Conservation (phyloP, 305 asterid genomes). For the Petunia hybrid region DNA sequence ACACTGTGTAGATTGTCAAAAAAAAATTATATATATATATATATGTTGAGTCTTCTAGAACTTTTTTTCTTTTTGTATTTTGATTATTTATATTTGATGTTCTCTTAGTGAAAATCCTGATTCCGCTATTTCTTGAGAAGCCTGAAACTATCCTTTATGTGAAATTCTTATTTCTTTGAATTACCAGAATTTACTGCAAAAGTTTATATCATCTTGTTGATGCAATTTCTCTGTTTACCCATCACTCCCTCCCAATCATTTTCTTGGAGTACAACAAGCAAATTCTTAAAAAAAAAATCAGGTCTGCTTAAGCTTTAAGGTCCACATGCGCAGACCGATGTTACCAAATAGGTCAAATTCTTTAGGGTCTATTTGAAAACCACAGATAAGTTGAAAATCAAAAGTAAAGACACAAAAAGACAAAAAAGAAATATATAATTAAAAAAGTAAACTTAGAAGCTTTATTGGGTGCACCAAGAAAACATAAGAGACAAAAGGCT, state of each 20-base stretch:
- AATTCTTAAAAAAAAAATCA: slow-evolving; percentile 15
- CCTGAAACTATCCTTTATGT: slow-evolving; percentile 18
- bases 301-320: slow-evolving; percentile 17
- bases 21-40: no score
- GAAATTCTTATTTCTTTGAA: neutral
- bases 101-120: no score
- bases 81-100: no score
- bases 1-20: no score
- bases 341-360: slow-evolving; percentile 5
- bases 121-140: neutral
- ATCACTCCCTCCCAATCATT: slow-evolving; percentile 4
- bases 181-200: neutral
- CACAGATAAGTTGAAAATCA: no score
- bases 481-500: no score
- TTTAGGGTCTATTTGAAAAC: neutral
- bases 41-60: no score
- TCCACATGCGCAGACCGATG: neutral
- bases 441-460: no score
- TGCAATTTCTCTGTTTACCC: neutral
- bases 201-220: slow-evolving; percentile 16
- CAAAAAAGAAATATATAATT: no score
- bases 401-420: no score
- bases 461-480: no score
- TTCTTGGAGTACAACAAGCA: neutral
- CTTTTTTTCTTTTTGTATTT: no score